phyloP scores from a whole-genome alignment of 257 asterid species.

The Pogostemon cablin region DNA sequence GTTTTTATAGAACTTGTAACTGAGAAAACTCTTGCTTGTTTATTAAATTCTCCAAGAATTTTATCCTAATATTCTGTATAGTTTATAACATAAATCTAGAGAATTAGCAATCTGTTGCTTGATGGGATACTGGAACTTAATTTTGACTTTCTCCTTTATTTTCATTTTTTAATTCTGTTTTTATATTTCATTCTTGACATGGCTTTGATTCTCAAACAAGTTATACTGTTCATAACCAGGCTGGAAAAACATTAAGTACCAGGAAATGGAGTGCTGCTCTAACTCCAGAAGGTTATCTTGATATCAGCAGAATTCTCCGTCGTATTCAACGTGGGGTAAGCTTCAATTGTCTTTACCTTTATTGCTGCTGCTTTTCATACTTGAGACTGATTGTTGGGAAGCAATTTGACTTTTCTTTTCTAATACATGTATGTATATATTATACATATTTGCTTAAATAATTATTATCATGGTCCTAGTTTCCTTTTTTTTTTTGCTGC shows the following conservation, averaged over 20 bases:
- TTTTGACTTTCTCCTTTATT: slow-evolving; percentile 8
- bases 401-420: slow-evolving; percentile 17
- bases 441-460: neutral
- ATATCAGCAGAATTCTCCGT: slow-evolving; percentile 74
- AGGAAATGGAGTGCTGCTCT: slow-evolving; percentile 94
- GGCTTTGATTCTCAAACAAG: slow-evolving; percentile 25
- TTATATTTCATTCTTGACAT: slow-evolving; percentile 10
- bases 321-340: slow-evolving; percentile 89
- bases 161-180: neutral
- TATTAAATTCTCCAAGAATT: neutral
- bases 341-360: slow-evolving; percentile 31
- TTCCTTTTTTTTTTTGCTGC: slow-evolving; percentile 17
- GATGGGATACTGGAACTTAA: slow-evolving; percentile 14
- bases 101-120: neutral
- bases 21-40: slow-evolving; percentile 29
- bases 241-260: slow-evolving; percentile 84
- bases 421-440: slow-evolving; percentile 1
- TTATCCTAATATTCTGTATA: neutral
- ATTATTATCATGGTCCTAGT: slow-evolving; percentile 21
- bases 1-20: slow-evolving; percentile 13
- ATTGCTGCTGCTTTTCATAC: slow-evolving; percentile 20
- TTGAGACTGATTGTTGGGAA: neutral
- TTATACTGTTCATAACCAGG: slow-evolving; percentile 51
- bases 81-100: neutral
- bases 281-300: slow-evolving; percentile 78